Percentiles rank a stretch among this genome's conserved stretches.
Evolutionary conservation across 2,329 filamentous ascomycete species (phyloP).

Genomic region (Penicillium olsonii): DNA sequence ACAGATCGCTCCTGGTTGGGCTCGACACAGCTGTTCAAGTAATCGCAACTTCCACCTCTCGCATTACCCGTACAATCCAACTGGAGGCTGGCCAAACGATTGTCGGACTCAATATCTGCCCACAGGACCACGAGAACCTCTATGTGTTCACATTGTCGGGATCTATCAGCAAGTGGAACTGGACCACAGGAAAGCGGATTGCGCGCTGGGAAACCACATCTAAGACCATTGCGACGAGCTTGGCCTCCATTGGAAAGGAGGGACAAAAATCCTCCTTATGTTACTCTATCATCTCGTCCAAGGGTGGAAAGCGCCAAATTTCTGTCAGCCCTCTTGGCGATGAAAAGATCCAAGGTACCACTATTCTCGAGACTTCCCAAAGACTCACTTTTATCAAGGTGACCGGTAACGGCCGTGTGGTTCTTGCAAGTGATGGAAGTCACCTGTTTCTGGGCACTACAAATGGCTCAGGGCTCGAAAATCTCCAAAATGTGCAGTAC

Average conservation of each 20-base stretch:
- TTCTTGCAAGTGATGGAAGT: slow-evolving; percentile 43
- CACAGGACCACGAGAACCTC: slow-evolving; percentile 52
- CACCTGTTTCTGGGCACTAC: slow-evolving; percentile 62
- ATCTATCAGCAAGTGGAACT: slow-evolving; percentile 60
- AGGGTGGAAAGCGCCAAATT: slow-evolving; percentile 42
- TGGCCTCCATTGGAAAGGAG: slow-evolving; percentile 26
- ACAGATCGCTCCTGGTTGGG: slow-evolving; percentile 71
- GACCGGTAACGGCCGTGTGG: slow-evolving; percentile 32
- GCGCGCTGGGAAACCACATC: slow-evolving; percentile 46
- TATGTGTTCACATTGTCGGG: slow-evolving; percentile 56
- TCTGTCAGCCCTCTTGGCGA: slow-evolving; percentile 22
- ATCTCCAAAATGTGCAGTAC: slow-evolving; percentile 45
- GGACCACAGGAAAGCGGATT: slow-evolving; percentile 51
- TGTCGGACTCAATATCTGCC: slow-evolving; percentile 55
- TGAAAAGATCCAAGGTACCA: slow-evolving; percentile 23
- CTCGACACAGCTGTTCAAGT: slow-evolving; percentile 76
- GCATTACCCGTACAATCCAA: slow-evolving; percentile 72
- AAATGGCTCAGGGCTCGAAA: slow-evolving; percentile 33
- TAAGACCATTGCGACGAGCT: slow-evolving; percentile 35
- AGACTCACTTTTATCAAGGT: slow-evolving; percentile 33
- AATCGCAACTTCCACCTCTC: slow-evolving; percentile 78
- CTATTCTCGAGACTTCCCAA: slow-evolving; percentile 32
- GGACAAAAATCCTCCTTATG: slow-evolving; percentile 36
- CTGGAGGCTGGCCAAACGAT: slow-evolving; percentile 52
- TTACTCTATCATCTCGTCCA: slow-evolving; percentile 39